These are phyloP conservation scores for Pseudoperonospora humuli DNA, from an alignment of 352 stramenopile genomes.

Conservation along the genomic window DNA sequence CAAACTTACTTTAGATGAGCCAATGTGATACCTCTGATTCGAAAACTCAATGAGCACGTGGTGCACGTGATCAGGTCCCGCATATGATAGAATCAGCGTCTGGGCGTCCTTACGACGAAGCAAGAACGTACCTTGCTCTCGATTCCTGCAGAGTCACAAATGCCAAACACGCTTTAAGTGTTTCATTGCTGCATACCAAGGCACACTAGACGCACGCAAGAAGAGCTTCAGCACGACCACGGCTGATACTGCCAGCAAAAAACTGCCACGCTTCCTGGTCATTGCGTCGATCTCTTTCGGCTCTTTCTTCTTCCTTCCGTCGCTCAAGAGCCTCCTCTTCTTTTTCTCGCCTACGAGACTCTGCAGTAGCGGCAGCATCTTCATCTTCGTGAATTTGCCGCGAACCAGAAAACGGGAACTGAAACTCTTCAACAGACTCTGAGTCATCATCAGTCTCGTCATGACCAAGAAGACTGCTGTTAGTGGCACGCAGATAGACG, in stretches of 20 bases:
- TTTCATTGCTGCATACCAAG: background rate
- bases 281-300: conserved; percentile 33
- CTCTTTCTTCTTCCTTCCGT: conserved; percentile 27
- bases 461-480: conserved; percentile 57
- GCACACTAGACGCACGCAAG: conserved; percentile 33
- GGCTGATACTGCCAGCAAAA: conserved; percentile 74
- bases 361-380: conserved; percentile 21
- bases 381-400: conserved; percentile 31
- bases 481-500: conserved; percentile 62
- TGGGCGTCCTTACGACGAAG: conserved; percentile 74
- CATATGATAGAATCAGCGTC: conserved; percentile 78
- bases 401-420: conserved; percentile 37
- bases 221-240: conserved; percentile 52
- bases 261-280: conserved; percentile 70
- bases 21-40: conserved; percentile 65
- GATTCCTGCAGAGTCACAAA: conserved; percentile 17
- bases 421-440: conserved; percentile 38
- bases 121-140: conserved; percentile 69
- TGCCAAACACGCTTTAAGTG: background rate
- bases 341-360: conserved; percentile 21
- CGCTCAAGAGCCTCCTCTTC: conserved; percentile 31
- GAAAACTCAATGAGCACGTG: conserved; percentile 76
- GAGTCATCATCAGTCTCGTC: conserved; percentile 59
- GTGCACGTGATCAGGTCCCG: conserved; percentile 55
- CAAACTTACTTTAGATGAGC: conserved; percentile 54